Base-by-base conservation (phyloP, 208 protist species). In the Acanthamoeba castellanii region DNA sequence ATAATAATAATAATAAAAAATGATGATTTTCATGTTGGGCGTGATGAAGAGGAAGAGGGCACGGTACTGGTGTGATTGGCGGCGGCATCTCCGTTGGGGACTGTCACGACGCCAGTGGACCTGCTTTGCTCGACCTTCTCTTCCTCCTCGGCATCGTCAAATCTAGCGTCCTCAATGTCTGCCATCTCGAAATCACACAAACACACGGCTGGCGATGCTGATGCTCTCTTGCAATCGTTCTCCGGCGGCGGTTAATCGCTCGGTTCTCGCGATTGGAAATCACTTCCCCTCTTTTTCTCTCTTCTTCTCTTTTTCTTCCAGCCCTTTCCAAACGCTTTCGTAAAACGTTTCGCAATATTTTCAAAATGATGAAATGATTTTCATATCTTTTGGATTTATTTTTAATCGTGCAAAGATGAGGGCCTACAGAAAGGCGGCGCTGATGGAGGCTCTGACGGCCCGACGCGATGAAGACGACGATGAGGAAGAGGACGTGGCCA, bases 331-430 rank as follows among this genome's bases (percentile, higher is more conserved):
- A n/a, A 37, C 30, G 5, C 5, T 84, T 84, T 84, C 30, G 13
- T 47, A 25, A 57, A 8, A 20, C 13, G 30, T 42, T 84, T 84
- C 45, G 22, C 4, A 84, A 84, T 50, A 32, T 20, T 84, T 84
- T 52, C 32, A 13, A 84, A 84, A 52, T 84, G 30, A 18, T 84
- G 76, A 57, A 84, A 84, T 84, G 37, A 84, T 84, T 42, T 45
- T 16, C 30, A 30, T 30, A 30, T 30, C 14, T 30, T 50, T 52
- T 27, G 9, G n/a, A 27, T 8, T 8, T 22, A 18, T 84, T 84
- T 14, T 4, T 7, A 45, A 42, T 30, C 8, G 30, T 25, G 22
- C 7, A 47, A 20, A 84, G 45, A 84, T 57, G 45, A 84, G 76
- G 76, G 45, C 37, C 5, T 84, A 52, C 37, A 34, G 76, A 7